Evolutionary conservation across 805 yeast genomes (phyloP).

Genomic region (Saccharomycopsis capsularis): DNA sequence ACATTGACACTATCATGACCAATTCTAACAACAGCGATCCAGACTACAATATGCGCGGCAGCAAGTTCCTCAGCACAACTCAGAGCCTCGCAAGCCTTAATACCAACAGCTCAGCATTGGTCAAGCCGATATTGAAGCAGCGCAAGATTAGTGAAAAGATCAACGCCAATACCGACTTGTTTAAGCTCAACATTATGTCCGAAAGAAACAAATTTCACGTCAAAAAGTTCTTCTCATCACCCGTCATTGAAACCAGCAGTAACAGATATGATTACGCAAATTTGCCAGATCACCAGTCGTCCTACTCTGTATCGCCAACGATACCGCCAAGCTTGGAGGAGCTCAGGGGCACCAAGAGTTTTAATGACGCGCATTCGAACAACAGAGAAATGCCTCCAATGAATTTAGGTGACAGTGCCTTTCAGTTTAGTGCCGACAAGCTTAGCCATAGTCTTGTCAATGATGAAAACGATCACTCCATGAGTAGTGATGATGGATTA

Average conservation of each 20-base stretch:
- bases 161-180: constrained; percentile 36
- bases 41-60: not conserved
- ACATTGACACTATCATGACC: not conserved
- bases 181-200: constrained; percentile 16
- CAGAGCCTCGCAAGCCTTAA: not conserved
- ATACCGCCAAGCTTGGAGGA: not conserved
- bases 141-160: constrained; percentile 40
- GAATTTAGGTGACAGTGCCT: too few relatives aligned
- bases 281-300: not conserved
- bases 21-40: not conserved
- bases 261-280: not conserved
- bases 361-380: not conserved
- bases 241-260: constrained; percentile 1
- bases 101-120: not conserved
- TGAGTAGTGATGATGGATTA: not conserved
- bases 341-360: not conserved
- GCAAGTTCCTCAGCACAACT: not conserved
- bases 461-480: constrained; percentile 1
- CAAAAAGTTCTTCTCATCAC: not conserved
- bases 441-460: too few relatives aligned
- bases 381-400: constrained; percentile 10
- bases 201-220: constrained; percentile 2
- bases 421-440: too few relatives aligned
- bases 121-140: constrained; percentile 40
- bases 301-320: not conserved